Conservation (phyloP, 2,329 filamentous ascomycete genomes). For the Monosporascus sp. region DNA sequence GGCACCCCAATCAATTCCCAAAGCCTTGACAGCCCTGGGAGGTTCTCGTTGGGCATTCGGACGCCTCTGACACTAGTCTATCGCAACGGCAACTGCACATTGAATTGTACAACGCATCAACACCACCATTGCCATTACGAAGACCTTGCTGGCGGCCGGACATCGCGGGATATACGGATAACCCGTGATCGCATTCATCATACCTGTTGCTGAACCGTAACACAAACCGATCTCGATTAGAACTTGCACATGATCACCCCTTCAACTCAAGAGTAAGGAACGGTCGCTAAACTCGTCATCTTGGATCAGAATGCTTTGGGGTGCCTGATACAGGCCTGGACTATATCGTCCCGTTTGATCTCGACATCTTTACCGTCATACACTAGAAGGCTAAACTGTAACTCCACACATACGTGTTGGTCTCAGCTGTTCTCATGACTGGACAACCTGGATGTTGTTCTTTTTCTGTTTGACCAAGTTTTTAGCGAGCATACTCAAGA, state of each 20-base stretch:
- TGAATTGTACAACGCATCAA: slow-evolving; percentile 46
- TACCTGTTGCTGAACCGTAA: slow-evolving; percentile 16
- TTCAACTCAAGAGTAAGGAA: slow-evolving; percentile 5
- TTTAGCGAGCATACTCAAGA: slow-evolving; percentile 12
- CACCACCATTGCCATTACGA: slow-evolving; percentile 26
- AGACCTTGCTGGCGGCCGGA: slow-evolving; percentile 17
- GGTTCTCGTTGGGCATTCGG: slow-evolving; percentile 44
- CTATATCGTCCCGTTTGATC: background rate
- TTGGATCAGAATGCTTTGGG: slow-evolving; percentile 5
- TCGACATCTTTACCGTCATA: background rate
- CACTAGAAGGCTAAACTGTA: slow-evolving; percentile 2
- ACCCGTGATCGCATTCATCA: slow-evolving; percentile 14
- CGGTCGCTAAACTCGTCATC: slow-evolving; percentile 5
- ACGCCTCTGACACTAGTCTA: slow-evolving; percentile 38
- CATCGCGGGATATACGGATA: slow-evolving; percentile 20
- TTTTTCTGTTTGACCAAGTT: slow-evolving; percentile 59
- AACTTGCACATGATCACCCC: slow-evolving; percentile 9
- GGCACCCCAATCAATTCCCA: slow-evolving; percentile 22
- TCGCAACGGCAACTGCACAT: slow-evolving; percentile 18
- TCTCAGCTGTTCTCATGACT: slow-evolving; percentile 49
- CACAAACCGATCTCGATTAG: slow-evolving; percentile 17
- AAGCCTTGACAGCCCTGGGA: slow-evolving; percentile 31
- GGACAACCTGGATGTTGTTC: slow-evolving; percentile 83
- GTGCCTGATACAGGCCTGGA: slow-evolving; percentile 6
- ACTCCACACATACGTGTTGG: slow-evolving; percentile 6